phyloP scores from a whole-genome alignment of 1,139 yeast genomes.

The Lodderomyces metapsilosis region DNA sequence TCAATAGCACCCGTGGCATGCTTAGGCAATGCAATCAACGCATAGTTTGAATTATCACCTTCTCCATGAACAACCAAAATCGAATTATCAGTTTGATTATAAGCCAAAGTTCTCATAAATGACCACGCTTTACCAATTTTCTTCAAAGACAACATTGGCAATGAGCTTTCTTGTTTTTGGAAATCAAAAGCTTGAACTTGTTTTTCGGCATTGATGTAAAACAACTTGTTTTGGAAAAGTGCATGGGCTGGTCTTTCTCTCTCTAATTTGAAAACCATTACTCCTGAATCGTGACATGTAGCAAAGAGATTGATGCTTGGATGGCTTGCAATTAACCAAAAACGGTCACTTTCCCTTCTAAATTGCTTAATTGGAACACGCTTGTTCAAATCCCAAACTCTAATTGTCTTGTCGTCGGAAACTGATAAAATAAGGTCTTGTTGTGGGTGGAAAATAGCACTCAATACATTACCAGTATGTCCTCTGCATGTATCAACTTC shows the following conservation, averaged over 20 bases:
- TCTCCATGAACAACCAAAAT: slow-evolving; percentile 79
- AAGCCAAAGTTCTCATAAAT: slow-evolving; percentile 79
- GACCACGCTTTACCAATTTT: slow-evolving; percentile 86
- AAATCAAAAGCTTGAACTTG: slow-evolving; percentile 82
- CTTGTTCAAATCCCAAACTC: slow-evolving; percentile 96
- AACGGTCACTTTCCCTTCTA: slow-evolving; percentile 90
- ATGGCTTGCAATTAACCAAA: slow-evolving; percentile 90
- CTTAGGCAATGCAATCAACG: slow-evolving; percentile 76
- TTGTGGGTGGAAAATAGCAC: slow-evolving; percentile 90
- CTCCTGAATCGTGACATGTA: slow-evolving; percentile 96
- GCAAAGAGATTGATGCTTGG: slow-evolving; percentile 91
- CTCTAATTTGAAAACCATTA: slow-evolving; percentile 95
- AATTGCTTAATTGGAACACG: slow-evolving; percentile 93
- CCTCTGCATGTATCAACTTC: slow-evolving; percentile 98
- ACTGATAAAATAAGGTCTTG: slow-evolving; percentile 92
- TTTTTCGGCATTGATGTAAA: slow-evolving; percentile 78
- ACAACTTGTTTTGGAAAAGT: slow-evolving; percentile 66
- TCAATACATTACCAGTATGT: slow-evolving; percentile 88
- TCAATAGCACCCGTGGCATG: slow-evolving; percentile 92
- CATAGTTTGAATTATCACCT: slow-evolving; percentile 62
- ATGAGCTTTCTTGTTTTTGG: slow-evolving; percentile 55
- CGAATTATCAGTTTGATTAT: slow-evolving; percentile 90
- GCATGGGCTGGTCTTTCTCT: slow-evolving; percentile 95
- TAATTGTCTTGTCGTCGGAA: slow-evolving; percentile 94
- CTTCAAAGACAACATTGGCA: slow-evolving; percentile 81